Evolutionary conservation across 2,329 filamentous ascomycete genomes (phyloP).

Genomic region (Pseudomassariella vexata): DNA sequence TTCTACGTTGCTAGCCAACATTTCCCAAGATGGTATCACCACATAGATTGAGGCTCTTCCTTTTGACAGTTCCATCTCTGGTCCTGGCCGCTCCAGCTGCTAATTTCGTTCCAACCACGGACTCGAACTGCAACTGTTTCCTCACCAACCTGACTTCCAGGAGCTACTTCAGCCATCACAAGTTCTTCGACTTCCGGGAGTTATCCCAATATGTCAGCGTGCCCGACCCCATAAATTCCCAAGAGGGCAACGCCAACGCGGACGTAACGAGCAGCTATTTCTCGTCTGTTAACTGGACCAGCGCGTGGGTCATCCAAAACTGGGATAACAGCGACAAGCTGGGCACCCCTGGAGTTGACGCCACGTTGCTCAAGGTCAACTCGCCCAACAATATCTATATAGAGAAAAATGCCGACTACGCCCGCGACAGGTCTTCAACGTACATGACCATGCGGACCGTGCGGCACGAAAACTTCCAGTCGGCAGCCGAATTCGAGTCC

Average conservation of each 20-base stretch:
- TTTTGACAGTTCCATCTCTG: conserved; percentile 12
- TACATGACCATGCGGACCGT: conserved; percentile 42
- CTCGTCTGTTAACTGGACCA: conserved; percentile 19
- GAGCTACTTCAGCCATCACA: conserved; percentile 37
- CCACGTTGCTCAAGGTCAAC: conserved; percentile 30
- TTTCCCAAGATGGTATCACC: too few relatives aligned
- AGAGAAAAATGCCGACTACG: conserved; percentile 31
- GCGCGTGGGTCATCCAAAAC: conserved; percentile 25
- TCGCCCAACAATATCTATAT: conserved; percentile 39
- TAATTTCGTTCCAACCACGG: conserved; percentile 18
- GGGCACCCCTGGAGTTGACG: conserved; percentile 18
- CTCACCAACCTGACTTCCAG: conserved; percentile 38
- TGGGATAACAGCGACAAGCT: conserved; percentile 28
- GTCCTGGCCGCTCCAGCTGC: conserved; percentile 4
- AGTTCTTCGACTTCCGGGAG: conserved; percentile 45
- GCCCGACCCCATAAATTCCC: conserved; percentile 19
- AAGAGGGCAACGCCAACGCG: conserved; percentile 21
- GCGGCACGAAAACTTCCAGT: conserved; percentile 37
- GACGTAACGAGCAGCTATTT: conserved; percentile 25
- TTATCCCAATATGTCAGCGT: conserved; percentile 31
- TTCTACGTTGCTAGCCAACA: too few relatives aligned
- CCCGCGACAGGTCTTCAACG: conserved; percentile 29
- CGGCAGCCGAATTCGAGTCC: conserved; percentile 42
- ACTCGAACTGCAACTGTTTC: conserved; percentile 39
- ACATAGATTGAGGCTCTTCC: too few relatives aligned